Base-by-base conservation (phyloP, 495 filamentous ascomycete genomes). In the Astrothelium subdiscretum region DNA sequence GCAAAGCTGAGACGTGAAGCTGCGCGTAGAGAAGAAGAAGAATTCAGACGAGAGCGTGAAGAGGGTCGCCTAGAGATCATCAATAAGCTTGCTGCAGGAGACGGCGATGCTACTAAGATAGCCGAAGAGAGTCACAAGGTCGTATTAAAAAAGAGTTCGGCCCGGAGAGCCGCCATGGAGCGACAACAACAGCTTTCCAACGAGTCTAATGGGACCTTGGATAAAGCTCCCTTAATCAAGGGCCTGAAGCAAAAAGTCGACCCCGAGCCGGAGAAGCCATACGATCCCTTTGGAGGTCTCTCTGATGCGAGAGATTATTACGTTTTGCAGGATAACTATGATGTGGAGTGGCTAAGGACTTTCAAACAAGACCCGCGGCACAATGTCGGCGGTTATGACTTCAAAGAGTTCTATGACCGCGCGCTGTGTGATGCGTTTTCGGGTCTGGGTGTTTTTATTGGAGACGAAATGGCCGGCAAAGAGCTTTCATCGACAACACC, bases 391-490 rank as follows among this genome's bases (percentile, higher is more conserved):
- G 94, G 94, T 0, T 97, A 91, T 71, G 85, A 86, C 69, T 75
- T 95, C 35, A 72, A 75, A 15, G 91, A 95, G 68, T 97, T 91
- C 67, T 91, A 87, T 69, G 76, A 84, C 29, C 78, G 91, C 26
- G 85, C 88, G 22, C 73, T 97, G 75, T 84, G 89, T 67, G 92
- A 96, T 70, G 92, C 92, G 0, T 98, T 96, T 74, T 83, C 88
- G 0, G 94, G 94, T 0, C 72, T 98, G 65, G 91, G 88, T 1
- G 86, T 90, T 51, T 88, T 96, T 67, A 70, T 91, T 31, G 88
- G 83, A 40, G 92, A 97, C 27, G 91, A 96, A 70, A 77, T 89
- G 62, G 65, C 77, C 3, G 70, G 76, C 64, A 66, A 76, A 35
- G 75, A 81, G 58, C 48, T 54, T 29, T 54, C 48, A 2, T 54